Evolutionary conservation across 257 asterid species (phyloP).

Genomic region (Penstemon newberryi): DNA sequence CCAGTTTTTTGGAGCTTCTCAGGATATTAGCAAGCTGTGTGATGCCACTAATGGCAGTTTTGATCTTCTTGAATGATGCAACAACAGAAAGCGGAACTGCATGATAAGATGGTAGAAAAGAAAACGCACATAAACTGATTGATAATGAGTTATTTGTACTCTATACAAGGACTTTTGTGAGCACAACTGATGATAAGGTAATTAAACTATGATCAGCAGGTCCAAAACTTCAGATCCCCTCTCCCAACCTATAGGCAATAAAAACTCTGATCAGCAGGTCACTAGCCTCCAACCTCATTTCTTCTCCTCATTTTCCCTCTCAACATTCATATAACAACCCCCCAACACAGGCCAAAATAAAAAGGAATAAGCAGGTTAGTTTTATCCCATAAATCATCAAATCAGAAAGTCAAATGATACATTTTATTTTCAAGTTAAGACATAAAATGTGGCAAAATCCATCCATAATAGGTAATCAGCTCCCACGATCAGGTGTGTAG

Average conservation of each 20-base stretch:
- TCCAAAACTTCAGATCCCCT: constrained; percentile 1
- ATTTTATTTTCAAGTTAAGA: background rate
- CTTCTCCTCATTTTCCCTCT: constrained; percentile 3
- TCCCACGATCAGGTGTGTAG: background rate
- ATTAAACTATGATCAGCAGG: constrained; percentile 1
- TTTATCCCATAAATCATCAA: background rate
- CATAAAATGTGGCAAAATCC: constrained; percentile 3
- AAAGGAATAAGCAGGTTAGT: background rate
- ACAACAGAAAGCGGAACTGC: constrained; percentile 82
- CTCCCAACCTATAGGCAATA: constrained; percentile 11
- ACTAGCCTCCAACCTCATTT: background rate
- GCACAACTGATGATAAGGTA: constrained; percentile 3
- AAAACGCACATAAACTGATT: constrained; percentile 9
- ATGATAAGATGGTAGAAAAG: constrained; percentile 23
- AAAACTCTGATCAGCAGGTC: constrained; percentile 5
- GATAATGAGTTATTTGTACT: background rate
- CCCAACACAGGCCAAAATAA: background rate
- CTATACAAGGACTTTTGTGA: background rate
- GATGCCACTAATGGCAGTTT: constrained; percentile 50
- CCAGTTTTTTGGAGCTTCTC: constrained; percentile 67
- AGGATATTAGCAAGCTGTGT: constrained; percentile 71
- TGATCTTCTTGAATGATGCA: constrained; percentile 81
- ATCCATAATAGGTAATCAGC: constrained; percentile 14
- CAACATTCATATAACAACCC: background rate
- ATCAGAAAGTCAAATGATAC: background rate